Evolutionary conservation across 805 yeast genomes (phyloP).

Genomic region (Metschnikowia noctiluminum): DNA sequence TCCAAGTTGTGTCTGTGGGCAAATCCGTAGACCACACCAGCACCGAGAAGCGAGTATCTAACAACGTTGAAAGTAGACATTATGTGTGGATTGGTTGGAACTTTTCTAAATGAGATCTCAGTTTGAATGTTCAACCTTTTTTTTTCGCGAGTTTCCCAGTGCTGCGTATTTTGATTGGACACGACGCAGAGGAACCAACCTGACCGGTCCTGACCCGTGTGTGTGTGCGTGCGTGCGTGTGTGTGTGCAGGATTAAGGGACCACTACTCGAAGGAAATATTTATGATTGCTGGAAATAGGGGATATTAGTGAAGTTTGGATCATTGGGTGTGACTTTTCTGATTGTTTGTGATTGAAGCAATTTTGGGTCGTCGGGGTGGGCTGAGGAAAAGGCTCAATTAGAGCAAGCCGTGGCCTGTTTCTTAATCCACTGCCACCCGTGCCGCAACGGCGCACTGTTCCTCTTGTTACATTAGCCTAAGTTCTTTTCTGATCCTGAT

Average conservation of each 20-base stretch:
- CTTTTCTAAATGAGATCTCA: background rate
- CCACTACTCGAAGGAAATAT: too few species aligned
- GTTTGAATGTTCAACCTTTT: slow-evolving; percentile 3
- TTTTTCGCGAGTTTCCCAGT: slow-evolving; percentile 4
- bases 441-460: too few species aligned
- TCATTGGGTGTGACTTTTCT: too few species aligned
- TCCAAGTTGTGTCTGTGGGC: slow-evolving; percentile 73
- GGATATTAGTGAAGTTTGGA: too few species aligned
- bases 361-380: too few species aligned
- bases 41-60: slow-evolving; percentile 88
- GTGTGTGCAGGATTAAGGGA: background rate
- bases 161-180: slow-evolving; percentile 15
- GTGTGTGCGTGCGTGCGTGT: background rate
- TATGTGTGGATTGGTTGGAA: background rate
- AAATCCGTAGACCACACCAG: slow-evolving; percentile 88
- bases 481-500: too few species aligned
- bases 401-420: too few species aligned
- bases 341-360: too few species aligned
- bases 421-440: too few species aligned
- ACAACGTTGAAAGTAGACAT: slow-evolving; percentile 61
- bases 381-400: too few species aligned
- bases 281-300: background rate
- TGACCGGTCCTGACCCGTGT: too few species aligned
- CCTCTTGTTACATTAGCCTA: too few species aligned
- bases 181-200: slow-evolving; percentile 1